A percentile compares a stretch with the other conserved stretches of the same genome.
phyloP scores from a whole-genome alignment of 768 basidiomycete genomes.

The Suillus luteus region DNA sequence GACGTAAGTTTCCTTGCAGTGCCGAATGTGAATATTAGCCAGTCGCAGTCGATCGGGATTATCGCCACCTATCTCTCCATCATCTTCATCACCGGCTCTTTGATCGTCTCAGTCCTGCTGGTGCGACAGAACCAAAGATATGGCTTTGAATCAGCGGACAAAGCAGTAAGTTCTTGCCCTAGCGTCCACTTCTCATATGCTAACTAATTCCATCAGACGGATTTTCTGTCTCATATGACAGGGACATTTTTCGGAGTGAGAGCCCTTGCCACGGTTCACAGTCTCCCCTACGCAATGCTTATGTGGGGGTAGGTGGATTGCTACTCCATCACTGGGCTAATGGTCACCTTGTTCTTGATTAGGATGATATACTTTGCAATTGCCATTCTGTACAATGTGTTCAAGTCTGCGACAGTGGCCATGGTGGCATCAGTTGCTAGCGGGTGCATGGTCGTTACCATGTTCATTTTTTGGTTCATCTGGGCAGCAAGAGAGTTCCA shows the following conservation, averaged over 20 bases:
- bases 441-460: neutral
- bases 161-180: slow-evolving; percentile 29
- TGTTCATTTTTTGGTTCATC: slow-evolving; percentile 2
- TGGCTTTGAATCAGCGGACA: slow-evolving; percentile 21
- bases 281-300: slow-evolving; percentile 7
- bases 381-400: slow-evolving; percentile 1
- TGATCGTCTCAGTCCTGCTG: slow-evolving; percentile 38
- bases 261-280: neutral
- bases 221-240: slow-evolving; percentile 18
- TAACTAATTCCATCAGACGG: neutral
- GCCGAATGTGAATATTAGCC: slow-evolving; percentile 28
- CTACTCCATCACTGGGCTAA: neutral
- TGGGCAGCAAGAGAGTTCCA: slow-evolving; percentile 1
- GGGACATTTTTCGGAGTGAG: neutral
- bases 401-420: neutral
- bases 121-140: slow-evolving; percentile 37
- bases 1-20: slow-evolving; percentile 14
- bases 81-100: slow-evolving; percentile 35
- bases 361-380: slow-evolving; percentile 5
- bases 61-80: slow-evolving; percentile 42
- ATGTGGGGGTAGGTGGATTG: slow-evolving; percentile 1
- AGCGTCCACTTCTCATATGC: neutral
- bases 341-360: neutral
- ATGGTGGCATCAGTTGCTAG: neutral
- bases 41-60: slow-evolving; percentile 20